phyloP scores from a whole-genome alignment of 495 filamentous ascomycete genomes.

The Annulohypoxylon stygium region DNA sequence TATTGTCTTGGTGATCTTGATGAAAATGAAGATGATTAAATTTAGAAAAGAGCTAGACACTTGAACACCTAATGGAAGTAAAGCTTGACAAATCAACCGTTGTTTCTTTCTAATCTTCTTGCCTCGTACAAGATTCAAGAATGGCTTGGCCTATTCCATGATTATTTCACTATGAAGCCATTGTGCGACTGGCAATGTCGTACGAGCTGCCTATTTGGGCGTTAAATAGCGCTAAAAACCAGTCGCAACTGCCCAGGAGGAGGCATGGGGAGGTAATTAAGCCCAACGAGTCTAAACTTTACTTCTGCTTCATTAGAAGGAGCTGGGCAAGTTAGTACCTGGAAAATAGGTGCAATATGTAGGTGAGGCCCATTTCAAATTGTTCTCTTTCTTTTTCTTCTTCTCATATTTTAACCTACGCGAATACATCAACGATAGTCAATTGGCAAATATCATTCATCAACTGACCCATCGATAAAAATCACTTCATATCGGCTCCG shows the following conservation, averaged over 20 bases:
- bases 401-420: background rate
- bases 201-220: slow-evolving; percentile 24
- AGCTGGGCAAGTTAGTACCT: too few relatives aligned
- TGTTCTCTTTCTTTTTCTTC: background rate
- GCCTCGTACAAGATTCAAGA: slow-evolving; percentile 3
- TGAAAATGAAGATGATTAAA: slow-evolving; percentile 2
- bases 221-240: background rate
- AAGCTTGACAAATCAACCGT: background rate
- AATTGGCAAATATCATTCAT: background rate
- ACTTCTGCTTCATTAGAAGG: background rate
- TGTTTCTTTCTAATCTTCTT: background rate
- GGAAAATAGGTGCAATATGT: too few relatives aligned
- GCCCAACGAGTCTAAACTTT: background rate
- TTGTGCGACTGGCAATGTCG: slow-evolving; percentile 20
- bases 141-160: slow-evolving; percentile 9
- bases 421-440: background rate
- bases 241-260: background rate
- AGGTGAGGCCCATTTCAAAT: background rate
- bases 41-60: slow-evolving; percentile 1
- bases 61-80: background rate
- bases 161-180: slow-evolving; percentile 18
- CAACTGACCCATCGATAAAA: background rate
- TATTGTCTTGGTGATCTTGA: background rate
- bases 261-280: background rate
- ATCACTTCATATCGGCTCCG: background rate